Evolutionary conservation across 148 eudicot species (phyloP), one percentile per base, ranked within the genome.

Genomic region (Chenopodium berlandieri): DNA sequence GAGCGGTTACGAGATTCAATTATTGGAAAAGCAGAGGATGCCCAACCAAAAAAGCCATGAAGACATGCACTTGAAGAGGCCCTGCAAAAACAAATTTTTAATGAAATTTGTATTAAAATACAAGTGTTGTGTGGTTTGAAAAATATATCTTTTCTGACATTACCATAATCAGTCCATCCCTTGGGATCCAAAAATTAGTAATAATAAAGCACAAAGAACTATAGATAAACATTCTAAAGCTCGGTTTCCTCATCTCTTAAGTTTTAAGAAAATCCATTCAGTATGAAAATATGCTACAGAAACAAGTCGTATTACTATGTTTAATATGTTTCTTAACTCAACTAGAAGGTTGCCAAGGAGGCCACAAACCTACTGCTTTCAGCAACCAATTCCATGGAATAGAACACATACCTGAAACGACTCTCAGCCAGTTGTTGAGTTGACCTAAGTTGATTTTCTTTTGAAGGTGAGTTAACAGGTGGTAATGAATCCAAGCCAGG

Each of bases 331-430:
- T 50, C 12, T 34, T 19, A 34, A 58, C 5, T 54, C 1, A 66
- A 75, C 52, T 63, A 27, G 17, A 56, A 70, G 73, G n/a, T 62
- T n/a, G 20, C 19, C 34, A 44, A 54, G 62, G 22, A 14, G 62
- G 19, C 62, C 54, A 50, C 12, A 48, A 50, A 10, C 9, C 30
- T 46, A 47, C 32, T 62, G 44, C 54, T 46, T 71, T 31, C n/a
- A 65, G 54, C 25, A 73, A 34, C 66, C 65, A 44, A 73, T 1
- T 23, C 65, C 48, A 46, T 52, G 25, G 25, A 9, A 44, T 46
- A n/a, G 9, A 63, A 17, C 17, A 81, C 65, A 76, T 86, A 97
- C 98, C 98, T 92, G 91, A 89, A 91, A 76, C 91, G 88, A 65
- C 82, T 84, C 84, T 92, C 97, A 75, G 89, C 90, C 80, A 85